phyloP scores from a whole-genome alignment of 2,329 filamentous ascomycete species.

The Colletotrichum chrysophilum region DNA sequence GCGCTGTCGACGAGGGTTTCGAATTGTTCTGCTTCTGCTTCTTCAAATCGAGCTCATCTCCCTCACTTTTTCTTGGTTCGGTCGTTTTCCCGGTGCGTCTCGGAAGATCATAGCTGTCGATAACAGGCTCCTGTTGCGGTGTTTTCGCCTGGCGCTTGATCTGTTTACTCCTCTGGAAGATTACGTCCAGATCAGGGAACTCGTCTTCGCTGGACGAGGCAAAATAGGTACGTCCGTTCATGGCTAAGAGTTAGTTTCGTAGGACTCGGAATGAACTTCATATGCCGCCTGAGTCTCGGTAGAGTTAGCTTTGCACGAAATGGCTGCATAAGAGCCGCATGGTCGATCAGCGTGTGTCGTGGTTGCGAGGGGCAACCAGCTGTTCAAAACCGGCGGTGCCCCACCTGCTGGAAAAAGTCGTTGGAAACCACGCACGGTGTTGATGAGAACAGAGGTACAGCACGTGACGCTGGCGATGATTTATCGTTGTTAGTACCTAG shows the following conservation, averaged over 20 bases:
- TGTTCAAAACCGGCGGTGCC: neutral
- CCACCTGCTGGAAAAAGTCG: neutral
- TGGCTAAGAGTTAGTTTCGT: neutral
- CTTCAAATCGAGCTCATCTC: too few relatives aligned
- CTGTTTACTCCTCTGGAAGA: slow-evolving; percentile 25
- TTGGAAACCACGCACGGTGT: neutral
- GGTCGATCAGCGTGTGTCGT: neutral
- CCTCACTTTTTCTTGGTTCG: neutral
- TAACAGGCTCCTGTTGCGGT: slow-evolving; percentile 7
- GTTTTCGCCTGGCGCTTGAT: neutral
- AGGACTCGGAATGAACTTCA: neutral
- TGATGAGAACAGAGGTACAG: neutral
- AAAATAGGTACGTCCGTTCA: slow-evolving; percentile 27
- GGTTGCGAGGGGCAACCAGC: slow-evolving; percentile 19
- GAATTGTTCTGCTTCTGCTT: neutral
- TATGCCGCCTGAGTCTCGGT: neutral
- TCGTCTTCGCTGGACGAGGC: slow-evolving; percentile 44
- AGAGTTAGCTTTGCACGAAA: neutral
- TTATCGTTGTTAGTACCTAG: too few relatives aligned
- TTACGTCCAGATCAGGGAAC: slow-evolving; percentile 42
- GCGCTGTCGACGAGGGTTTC: neutral
- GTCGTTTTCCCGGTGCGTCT: neutral
- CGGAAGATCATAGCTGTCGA: neutral
- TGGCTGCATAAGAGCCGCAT: neutral
- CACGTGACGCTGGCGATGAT: neutral